A percentile compares a stretch with the other conserved stretches of the same genome.
Evolutionary conservation across 805 yeast genomes (phyloP).

Genomic region (Starmerella floris): DNA sequence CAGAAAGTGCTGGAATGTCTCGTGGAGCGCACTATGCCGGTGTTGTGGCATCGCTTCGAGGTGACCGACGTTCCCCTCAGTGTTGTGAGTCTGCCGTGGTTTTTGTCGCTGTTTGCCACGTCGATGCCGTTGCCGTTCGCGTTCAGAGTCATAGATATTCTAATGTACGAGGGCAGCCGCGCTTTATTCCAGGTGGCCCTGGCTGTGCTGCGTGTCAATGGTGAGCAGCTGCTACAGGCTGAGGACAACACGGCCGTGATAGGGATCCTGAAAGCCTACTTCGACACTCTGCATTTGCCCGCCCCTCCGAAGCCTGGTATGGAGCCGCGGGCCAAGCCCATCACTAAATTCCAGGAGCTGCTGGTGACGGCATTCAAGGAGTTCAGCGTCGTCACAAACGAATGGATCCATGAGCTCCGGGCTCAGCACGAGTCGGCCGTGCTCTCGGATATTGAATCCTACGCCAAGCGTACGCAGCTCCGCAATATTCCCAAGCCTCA

Average conservation of each 20-base stretch:
- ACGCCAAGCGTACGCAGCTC: constrained; percentile 83
- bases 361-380: constrained; percentile 88
- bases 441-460: constrained; percentile 71
- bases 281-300: constrained; percentile 53
- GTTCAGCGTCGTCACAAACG: constrained; percentile 67
- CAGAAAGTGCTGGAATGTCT: constrained; percentile 86
- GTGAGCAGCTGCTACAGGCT: constrained; percentile 63
- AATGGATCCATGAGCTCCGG: constrained; percentile 54
- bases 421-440: constrained; percentile 60
- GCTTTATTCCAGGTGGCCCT: constrained; percentile 85
- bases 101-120: constrained; percentile 72
- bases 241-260: constrained; percentile 90
- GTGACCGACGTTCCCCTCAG: constrained; percentile 78
- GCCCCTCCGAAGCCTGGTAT: constrained; percentile 56
- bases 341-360: constrained; percentile 78
- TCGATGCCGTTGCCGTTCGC: constrained; percentile 94
- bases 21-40: constrained; percentile 80
- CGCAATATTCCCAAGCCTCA: constrained; percentile 69
- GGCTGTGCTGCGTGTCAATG: constrained; percentile 79
- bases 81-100: constrained; percentile 93
- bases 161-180: constrained; percentile 78
- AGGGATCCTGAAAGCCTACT: constrained; percentile 70
- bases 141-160: constrained; percentile 77
- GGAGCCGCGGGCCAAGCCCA: constrained; percentile 47
- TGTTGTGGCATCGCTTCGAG: constrained; percentile 68